Evolutionary conservation across 345 rosid species (phyloP), one percentile per base, ranked within the genome.

Genomic region (Eucalyptus pumila): DNA sequence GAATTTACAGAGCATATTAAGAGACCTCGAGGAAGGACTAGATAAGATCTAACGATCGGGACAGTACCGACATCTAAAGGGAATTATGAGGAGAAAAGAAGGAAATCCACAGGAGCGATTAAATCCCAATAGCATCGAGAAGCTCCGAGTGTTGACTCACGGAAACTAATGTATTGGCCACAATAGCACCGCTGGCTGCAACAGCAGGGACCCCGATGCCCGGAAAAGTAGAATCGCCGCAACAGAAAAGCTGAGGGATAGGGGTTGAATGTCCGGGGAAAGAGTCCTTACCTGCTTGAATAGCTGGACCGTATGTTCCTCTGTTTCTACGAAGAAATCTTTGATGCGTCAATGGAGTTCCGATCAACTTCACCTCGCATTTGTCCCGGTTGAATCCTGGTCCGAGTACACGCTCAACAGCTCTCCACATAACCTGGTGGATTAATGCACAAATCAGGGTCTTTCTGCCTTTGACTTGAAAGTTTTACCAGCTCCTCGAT

Each of bases 161-260:
- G 0, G 98, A 90, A 58, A 96, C 98, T 19, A 96, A 91, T 5
- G 99, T 95, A 90, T 96, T 97, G 8, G 98, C 99, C 76, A 96
- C 99, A 85, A 96, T 97, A 37, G 99, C 97, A 7, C 99, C 99
- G 80, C 99, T 96, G 60, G 98, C 98, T 65, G 97, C 98, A 85
- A 97, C 97, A 27, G 99, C 99, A 42, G 96, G 99, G 89, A 97
- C 96, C 17, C 99, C 98, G 34, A 95, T 96, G 89, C 97, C 99
- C 1, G 98, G 99, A 91, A 97, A 97, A 76, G 99, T 97, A 6
- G 99, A 97, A 91, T 97, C 99, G 23, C 99, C 98, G 10, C 99
- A 96, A 88, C 97, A 93, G 91, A 94, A 91, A 58, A 96, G 97
- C 91, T 96, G 98, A 1, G 95, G 90, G 52, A 96, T 92, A 21